phyloP scores from a whole-genome alignment of 345 rosid genomes.

The Aurinia saxatilis region DNA sequence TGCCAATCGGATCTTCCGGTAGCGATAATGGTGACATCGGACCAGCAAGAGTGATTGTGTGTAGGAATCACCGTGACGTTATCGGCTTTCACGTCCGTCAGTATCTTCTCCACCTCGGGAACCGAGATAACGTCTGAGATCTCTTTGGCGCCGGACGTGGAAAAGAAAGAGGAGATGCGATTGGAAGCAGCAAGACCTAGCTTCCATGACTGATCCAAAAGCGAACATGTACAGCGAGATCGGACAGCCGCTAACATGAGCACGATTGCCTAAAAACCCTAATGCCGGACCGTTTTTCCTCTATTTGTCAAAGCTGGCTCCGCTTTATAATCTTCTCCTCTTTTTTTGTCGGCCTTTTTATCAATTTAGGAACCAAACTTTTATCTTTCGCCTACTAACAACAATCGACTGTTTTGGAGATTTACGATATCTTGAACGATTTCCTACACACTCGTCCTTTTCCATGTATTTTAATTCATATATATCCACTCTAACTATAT shows the following conservation, averaged over 20 bases:
- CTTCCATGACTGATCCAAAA: constrained; percentile 15
- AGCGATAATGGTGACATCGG: constrained; percentile 74
- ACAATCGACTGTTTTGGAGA: too few species aligned
- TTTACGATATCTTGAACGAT: too few species aligned
- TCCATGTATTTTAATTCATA: too few species aligned
- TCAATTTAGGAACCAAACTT: too few species aligned
- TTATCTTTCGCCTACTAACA: too few species aligned
- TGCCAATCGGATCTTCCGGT: constrained; percentile 93
- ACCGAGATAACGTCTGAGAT: constrained; percentile 17
- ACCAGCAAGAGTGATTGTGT: constrained; percentile 46
- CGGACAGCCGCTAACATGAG: constrained; percentile 30
- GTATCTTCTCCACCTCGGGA: constrained; percentile 57
- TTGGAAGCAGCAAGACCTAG: neutral
- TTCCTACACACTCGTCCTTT: too few species aligned
- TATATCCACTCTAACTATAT: too few species aligned
- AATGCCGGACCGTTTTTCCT: neutral
- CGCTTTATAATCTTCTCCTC: too few species aligned
- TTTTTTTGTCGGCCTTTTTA: too few species aligned
- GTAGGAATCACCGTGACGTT: constrained; percentile 67
- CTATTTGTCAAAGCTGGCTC: too few species aligned
- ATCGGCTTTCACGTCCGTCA: constrained; percentile 70
- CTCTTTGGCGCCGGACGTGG: neutral
- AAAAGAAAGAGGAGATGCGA: constrained; percentile 5
- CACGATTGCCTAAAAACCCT: neutral
- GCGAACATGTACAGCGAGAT: constrained; percentile 13